Evolutionary conservation across 202 grass and related monocot species (phyloP).

Genomic region (Panicum virgatum): DNA sequence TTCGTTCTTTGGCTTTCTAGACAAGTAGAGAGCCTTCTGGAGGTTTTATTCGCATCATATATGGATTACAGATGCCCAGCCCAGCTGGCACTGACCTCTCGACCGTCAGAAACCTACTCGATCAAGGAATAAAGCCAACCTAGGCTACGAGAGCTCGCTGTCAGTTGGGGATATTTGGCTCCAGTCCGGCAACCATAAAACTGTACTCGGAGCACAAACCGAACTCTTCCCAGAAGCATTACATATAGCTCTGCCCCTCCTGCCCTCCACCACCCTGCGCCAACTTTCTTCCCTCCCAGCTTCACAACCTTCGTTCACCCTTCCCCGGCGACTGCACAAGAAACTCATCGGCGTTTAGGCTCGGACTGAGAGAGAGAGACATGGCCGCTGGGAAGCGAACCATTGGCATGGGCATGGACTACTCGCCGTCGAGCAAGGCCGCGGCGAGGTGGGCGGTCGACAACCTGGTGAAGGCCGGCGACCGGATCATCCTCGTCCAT

Average conservation of each 20-base stretch:
- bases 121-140: constrained; percentile 42
- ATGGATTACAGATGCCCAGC: too few relatives aligned
- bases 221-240: constrained; percentile 7
- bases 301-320: not conserved
- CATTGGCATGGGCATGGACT: constrained; percentile 78
- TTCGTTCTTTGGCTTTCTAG: constrained; percentile 32
- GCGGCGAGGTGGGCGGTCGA: constrained; percentile 61
- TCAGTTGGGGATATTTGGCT: constrained; percentile 33
- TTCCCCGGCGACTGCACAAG: not conserved
- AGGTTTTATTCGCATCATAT: constrained; percentile 11
- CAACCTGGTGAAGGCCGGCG: constrained; percentile 54
- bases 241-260: not conserved
- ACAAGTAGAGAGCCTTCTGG: constrained; percentile 35
- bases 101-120: constrained; percentile 18
- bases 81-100: constrained; percentile 30
- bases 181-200: constrained; percentile 22
- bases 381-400: constrained; percentile 43
- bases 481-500: constrained; percentile 68
- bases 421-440: constrained; percentile 75
- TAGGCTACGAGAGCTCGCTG: constrained; percentile 3
- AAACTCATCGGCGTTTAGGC: not conserved
- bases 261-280: not conserved
- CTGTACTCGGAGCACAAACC: constrained; percentile 29
- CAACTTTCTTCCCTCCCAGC: not conserved
- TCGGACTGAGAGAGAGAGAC: not conserved